Evolutionary conservation across 805 yeast species (phyloP).

Genomic region (Spathaspora passalidarum): DNA sequence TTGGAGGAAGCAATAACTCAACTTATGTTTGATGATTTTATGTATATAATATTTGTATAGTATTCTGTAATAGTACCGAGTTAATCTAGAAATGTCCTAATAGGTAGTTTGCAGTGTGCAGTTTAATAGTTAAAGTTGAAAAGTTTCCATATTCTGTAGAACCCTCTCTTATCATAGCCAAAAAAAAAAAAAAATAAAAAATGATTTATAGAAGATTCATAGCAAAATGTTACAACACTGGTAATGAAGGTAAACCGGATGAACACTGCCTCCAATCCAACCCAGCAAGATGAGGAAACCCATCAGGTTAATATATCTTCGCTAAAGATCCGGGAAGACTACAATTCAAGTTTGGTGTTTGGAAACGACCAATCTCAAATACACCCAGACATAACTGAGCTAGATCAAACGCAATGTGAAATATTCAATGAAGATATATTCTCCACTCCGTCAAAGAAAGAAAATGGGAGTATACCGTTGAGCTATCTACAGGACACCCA

Average conservation of each 20-base stretch:
- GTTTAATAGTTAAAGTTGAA: no score
- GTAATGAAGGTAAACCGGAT: neutral
- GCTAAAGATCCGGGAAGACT: constrained; percentile 1
- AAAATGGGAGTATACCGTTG: neutral
- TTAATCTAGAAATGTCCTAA: neutral
- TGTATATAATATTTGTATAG: neutral
- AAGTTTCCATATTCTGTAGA: no score
- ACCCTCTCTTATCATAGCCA: neutral
- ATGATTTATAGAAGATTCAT: neutral
- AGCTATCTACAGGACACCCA: constrained; percentile 7
- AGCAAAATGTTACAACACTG: neutral
- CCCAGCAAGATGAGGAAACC: neutral
- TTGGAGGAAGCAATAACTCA: constrained; percentile 1
- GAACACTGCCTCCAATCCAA: neutral
- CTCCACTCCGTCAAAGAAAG: neutral
- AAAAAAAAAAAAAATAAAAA: neutral
- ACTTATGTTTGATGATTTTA: neutral
- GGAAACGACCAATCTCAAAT: constrained; percentile 16
- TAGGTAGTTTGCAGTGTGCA: neutral
- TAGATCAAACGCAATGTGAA: neutral
- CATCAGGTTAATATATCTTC: neutral
- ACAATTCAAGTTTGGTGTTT: constrained; percentile 29
- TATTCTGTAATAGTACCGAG: neutral
- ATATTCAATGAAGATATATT: neutral
- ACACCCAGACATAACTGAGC: neutral